A percentile compares a stretch with the other conserved stretches of the same genome.
phyloP scores from a whole-genome alignment of 1,139 yeast species.

The Yamadazyma mexicana region DNA sequence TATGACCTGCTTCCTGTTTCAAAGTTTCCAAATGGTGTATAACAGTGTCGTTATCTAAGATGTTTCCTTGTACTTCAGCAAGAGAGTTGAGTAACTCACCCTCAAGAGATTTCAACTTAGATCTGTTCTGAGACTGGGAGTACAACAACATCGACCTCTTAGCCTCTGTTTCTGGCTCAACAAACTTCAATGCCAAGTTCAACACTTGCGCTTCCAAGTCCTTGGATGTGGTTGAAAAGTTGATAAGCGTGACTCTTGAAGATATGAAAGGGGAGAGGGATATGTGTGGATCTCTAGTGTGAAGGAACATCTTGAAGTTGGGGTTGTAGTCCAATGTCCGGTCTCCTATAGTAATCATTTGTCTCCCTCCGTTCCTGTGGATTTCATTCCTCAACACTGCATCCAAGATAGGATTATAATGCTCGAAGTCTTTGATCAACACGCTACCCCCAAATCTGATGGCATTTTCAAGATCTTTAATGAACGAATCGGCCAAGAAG shows the following conservation, averaged over 20 bases:
- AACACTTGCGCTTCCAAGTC: conserved; percentile 66
- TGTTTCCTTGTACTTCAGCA: conserved; percentile 56
- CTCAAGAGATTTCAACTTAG: conserved; percentile 58
- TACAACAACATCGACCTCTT: conserved; percentile 54
- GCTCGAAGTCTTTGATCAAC: conserved; percentile 76
- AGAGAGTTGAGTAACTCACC: conserved; percentile 59
- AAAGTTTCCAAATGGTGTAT: conserved; percentile 61
- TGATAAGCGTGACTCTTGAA: conserved; percentile 63
- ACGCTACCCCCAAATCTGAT: conserved; percentile 79
- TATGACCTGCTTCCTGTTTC: conserved; percentile 60
- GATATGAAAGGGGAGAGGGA: conserved; percentile 53
- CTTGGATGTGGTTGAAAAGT: conserved; percentile 69
- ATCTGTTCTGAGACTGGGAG: conserved; percentile 61
- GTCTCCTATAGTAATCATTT: conserved; percentile 59
- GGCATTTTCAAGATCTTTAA: conserved; percentile 74
- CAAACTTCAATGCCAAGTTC: conserved; percentile 53
- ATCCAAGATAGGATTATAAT: conserved; percentile 71
- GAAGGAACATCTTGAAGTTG: conserved; percentile 59
- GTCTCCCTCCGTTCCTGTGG: conserved; percentile 69
- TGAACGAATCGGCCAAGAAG: conserved; percentile 69
- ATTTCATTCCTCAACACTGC: conserved; percentile 63
- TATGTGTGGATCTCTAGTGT: conserved; percentile 59
- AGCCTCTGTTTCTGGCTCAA: conserved; percentile 67
- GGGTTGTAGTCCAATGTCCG: conserved; percentile 68
- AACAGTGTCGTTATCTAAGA: conserved; percentile 67